Conservation (phyloP, 345 rosid species). For the Euphorbia tirucalli region DNA sequence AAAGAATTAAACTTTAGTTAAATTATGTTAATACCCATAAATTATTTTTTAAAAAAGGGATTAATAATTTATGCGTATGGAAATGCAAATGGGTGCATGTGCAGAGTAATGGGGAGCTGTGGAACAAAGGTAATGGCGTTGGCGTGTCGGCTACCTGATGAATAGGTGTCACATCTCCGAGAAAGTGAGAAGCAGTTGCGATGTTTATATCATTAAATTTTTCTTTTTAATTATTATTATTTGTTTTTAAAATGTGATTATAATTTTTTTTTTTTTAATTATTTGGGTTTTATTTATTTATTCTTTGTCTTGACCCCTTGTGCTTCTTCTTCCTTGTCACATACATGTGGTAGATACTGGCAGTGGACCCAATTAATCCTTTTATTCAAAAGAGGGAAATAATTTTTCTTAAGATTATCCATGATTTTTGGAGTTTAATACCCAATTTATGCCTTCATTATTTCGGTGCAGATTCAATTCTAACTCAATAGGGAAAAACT, state of each 20-base stretch:
- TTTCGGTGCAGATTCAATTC: too few species aligned
- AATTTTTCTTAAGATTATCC: not conserved
- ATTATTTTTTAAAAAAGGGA: not conserved
- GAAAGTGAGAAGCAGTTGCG: slow-evolving; percentile 7
- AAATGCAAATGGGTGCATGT: slow-evolving; percentile 37
- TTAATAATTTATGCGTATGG: not conserved
- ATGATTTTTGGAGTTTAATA: not conserved
- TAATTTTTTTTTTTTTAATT: not conserved
- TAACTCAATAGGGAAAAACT: too few species aligned
- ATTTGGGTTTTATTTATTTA: not conserved
- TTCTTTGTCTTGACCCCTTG: not conserved
- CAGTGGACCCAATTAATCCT: slow-evolving; percentile 9
- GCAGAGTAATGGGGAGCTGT: slow-evolving; percentile 23
- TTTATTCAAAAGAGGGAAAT: not conserved
- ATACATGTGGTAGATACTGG: not conserved
- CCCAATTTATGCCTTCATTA: not conserved
- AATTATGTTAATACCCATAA: not conserved
- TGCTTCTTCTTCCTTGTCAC: not conserved
- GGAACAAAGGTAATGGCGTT: slow-evolving; percentile 23
- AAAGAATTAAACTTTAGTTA: not conserved
- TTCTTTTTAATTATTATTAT: not conserved
- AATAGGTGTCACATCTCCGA: slow-evolving; percentile 27
- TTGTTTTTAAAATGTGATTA: too few species aligned
- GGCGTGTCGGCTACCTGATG: slow-evolving; percentile 41
- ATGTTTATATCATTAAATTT: not conserved